These are phyloP conservation scores for Ascoidea asiatica DNA, from an alignment of 805 yeast genomes.

Conservation along the genomic window DNA sequence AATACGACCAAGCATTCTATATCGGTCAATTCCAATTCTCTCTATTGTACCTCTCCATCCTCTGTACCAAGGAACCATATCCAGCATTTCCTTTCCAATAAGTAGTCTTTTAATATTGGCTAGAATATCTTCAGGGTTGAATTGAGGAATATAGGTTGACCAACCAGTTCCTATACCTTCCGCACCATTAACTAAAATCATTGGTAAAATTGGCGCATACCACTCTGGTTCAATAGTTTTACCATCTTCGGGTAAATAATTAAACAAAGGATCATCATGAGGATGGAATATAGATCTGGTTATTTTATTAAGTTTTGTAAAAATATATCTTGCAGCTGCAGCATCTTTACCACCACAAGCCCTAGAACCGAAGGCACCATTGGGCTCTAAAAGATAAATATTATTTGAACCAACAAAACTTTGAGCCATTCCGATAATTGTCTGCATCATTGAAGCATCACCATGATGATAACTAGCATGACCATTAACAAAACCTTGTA, in stretches of 20 bases:
- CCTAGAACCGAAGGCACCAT: conserved; percentile 94
- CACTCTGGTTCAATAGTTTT: conserved; percentile 90
- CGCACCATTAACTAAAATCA: conserved; percentile 88
- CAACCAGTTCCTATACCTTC: conserved; percentile 99
- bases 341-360: conserved; percentile 97
- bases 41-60: conserved; percentile 89
- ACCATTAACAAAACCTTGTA: conserved; percentile 82
- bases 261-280: conserved; percentile 64
- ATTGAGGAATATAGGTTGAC: conserved; percentile 88
- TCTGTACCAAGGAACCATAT: conserved; percentile 85
- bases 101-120: conserved; percentile 59
- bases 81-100: conserved; percentile 54
- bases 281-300: conserved; percentile 69
- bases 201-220: conserved; percentile 90
- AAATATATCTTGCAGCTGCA: conserved; percentile 95
- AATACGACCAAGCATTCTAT: conserved; percentile 64
- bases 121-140: conserved; percentile 76
- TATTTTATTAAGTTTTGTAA: conserved; percentile 66
- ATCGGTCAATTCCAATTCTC: conserved; percentile 50
- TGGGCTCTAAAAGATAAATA: conserved; percentile 70
- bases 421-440: conserved; percentile 90
- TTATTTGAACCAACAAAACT: conserved; percentile 90
- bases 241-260: conserved; percentile 85
- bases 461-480: conserved; percentile 94
- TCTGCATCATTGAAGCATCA: conserved; percentile 74